A percentile compares a stretch with the other conserved stretches of the same genome.
phyloP scores from a whole-genome alignment of 2,329 filamentous ascomycete genomes.

The Monosporascus sp. region DNA sequence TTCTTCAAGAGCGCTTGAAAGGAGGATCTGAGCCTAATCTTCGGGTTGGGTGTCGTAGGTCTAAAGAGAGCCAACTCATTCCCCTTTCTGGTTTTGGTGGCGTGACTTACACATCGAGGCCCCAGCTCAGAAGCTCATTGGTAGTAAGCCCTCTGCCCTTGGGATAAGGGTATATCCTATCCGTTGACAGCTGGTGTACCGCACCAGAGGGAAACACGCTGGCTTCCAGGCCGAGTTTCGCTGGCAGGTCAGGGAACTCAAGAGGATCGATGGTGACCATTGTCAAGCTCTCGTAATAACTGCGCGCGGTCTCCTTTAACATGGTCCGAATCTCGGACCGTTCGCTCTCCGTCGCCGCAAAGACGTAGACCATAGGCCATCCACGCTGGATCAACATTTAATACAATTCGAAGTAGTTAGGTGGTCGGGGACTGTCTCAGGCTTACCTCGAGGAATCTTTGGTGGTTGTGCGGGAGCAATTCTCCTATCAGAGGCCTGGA shows the following conservation, averaged over 20 bases:
- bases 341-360: conserved; percentile 23
- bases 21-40: no score
- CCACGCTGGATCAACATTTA: conserved; percentile 17
- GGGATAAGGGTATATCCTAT: conserved; percentile 31
- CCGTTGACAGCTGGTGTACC: conserved; percentile 30
- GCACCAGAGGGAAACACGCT: conserved; percentile 25
- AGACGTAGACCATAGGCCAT: conserved; percentile 33
- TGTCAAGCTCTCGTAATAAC: conserved; percentile 29
- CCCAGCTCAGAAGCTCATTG: conserved; percentile 27
- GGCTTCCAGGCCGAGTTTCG: conserved; percentile 25
- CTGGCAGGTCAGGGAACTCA: conserved; percentile 29
- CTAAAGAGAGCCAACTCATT: neutral
- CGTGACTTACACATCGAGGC: conserved; percentile 23
- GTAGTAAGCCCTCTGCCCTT: conserved; percentile 21
- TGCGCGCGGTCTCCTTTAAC: conserved; percentile 25
- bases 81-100: neutral
- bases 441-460: conserved; percentile 29
- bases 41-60: no score
- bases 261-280: conserved; percentile 29
- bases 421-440: neutral
- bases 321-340: conserved; percentile 22
- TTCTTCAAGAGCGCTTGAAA: neutral
- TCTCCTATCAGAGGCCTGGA: conserved; percentile 27
- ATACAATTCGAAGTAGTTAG: neutral
- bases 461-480: conserved; percentile 25